Evolutionary conservation across 2,329 filamentous ascomycete species (phyloP).

Genomic region (Calonectria naviculata): DNA sequence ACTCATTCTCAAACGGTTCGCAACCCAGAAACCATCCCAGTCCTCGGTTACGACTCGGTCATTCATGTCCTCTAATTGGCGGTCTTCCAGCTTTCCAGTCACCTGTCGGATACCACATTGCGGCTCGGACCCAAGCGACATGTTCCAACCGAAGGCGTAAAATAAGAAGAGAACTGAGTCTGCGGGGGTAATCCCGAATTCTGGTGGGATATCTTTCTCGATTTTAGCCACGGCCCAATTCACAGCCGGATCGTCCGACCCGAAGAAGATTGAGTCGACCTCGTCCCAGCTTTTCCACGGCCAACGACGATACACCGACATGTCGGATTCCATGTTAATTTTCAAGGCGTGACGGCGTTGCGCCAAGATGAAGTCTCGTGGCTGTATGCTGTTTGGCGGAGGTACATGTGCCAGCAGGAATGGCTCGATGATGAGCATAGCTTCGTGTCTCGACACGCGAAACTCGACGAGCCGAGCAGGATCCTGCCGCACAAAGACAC

Average conservation of each 20-base stretch:
- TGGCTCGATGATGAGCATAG: not conserved
- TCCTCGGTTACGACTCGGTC: not conserved
- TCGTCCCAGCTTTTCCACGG: not conserved
- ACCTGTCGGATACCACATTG: not conserved
- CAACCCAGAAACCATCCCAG: not conserved
- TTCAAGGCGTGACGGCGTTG: not conserved
- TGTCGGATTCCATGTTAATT: not conserved
- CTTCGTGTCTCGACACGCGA: not conserved
- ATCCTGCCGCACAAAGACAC: not conserved
- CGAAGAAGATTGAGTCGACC: not conserved
- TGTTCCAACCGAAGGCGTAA: not conserved
- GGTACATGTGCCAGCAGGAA: not conserved
- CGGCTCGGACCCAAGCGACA: not conserved
- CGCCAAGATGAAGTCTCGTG: not conserved
- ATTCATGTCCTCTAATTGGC: not conserved
- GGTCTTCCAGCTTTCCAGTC: not conserved
- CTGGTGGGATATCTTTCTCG: not conserved
- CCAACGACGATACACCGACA: not conserved
- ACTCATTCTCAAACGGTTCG: not conserved
- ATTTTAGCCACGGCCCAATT: not conserved
- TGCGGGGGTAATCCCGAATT: not conserved
- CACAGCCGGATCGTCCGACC: not conserved
- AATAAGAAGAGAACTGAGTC: not conserved
- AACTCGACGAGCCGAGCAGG: not conserved
- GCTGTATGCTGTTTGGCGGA: not conserved